Conservation (phyloP, 2,329 filamentous ascomycete species). For the Colletotrichum tropicicola region DNA sequence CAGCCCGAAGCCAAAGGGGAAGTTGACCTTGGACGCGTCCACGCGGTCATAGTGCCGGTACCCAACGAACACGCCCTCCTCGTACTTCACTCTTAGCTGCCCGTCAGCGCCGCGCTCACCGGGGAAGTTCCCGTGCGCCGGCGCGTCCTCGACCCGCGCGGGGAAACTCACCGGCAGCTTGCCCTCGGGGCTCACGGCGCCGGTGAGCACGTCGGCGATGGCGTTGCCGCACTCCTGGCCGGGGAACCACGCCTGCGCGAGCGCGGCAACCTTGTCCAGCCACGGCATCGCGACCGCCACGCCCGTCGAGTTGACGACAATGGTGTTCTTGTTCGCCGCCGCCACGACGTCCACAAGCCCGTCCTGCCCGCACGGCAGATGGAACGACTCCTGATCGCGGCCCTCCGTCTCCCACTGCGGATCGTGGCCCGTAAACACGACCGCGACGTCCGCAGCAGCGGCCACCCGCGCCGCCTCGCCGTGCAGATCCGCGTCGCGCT, state of each 20-base stretch:
- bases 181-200: constrained; percentile 70
- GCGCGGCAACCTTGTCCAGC: constrained; percentile 63
- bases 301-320: constrained; percentile 73
- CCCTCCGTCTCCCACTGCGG: constrained; percentile 58
- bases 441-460: constrained; percentile 58
- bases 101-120: constrained; percentile 50
- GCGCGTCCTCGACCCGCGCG: constrained; percentile 66
- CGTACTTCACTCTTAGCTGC: constrained; percentile 69
- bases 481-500: constrained; percentile 64
- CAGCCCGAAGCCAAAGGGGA: constrained; percentile 73
- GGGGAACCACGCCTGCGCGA: constrained; percentile 74
- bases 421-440: constrained; percentile 73
- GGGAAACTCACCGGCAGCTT: constrained; percentile 73
- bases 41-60: constrained; percentile 74
- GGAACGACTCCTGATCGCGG: constrained; percentile 66
- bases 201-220: constrained; percentile 73
- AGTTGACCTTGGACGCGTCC: constrained; percentile 64
- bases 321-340: constrained; percentile 65
- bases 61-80: constrained; percentile 76
- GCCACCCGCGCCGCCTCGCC: constrained; percentile 52
- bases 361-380: constrained; percentile 65
- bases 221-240: constrained; percentile 76
- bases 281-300: constrained; percentile 70
- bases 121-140: constrained; percentile 69
- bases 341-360: constrained; percentile 69